phyloP scores from a whole-genome alignment of 805 yeast genomes.

The Pichia ethanolica region DNA sequence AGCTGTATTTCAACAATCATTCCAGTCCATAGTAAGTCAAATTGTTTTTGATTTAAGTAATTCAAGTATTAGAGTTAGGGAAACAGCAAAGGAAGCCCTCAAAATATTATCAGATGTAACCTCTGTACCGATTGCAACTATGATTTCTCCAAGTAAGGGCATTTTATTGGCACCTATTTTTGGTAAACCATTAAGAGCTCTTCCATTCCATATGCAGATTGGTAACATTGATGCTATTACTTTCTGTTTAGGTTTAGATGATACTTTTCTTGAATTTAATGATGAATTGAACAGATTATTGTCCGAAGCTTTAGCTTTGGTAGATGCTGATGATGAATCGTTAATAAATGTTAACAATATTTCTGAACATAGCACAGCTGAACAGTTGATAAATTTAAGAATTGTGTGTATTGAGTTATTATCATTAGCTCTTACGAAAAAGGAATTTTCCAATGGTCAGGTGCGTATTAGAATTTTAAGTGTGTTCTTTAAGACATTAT shows the following conservation, averaged over 20 bases:
- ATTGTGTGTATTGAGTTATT: slow-evolving; percentile 83
- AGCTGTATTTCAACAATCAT: slow-evolving; percentile 60
- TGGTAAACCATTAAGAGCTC: slow-evolving; percentile 92
- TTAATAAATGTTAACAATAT: slow-evolving; percentile 81
- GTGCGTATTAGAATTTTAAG: slow-evolving; percentile 82
- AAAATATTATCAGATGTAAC: slow-evolving; percentile 63
- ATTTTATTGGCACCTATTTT: slow-evolving; percentile 86
- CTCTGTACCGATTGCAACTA: slow-evolving; percentile 56
- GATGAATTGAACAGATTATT: slow-evolving; percentile 83
- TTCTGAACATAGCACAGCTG: slow-evolving; percentile 80
- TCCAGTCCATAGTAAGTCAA: slow-evolving; percentile 78
- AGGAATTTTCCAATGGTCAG: slow-evolving; percentile 62
- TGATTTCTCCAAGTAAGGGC: slow-evolving; percentile 77
- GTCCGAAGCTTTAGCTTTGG: slow-evolving; percentile 86
- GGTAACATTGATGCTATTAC: slow-evolving; percentile 98
- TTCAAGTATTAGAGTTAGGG: slow-evolving; percentile 75
- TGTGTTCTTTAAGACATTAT: slow-evolving; percentile 88
- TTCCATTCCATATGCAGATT: slow-evolving; percentile 98
- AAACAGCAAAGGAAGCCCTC: slow-evolving; percentile 70
- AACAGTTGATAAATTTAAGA: slow-evolving; percentile 78
- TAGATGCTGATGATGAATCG: slow-evolving; percentile 97
- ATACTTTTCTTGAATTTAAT: slow-evolving; percentile 75
- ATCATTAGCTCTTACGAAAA: slow-evolving; percentile 76
- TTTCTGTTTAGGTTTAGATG: slow-evolving; percentile 74
- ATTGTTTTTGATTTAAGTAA: slow-evolving; percentile 89